Percentiles rank a stretch among this genome's conserved stretches.
These are phyloP conservation scores for Cytospora leucostoma DNA, from an alignment of 2,329 filamentous ascomycete species.

Conservation along the genomic window DNA sequence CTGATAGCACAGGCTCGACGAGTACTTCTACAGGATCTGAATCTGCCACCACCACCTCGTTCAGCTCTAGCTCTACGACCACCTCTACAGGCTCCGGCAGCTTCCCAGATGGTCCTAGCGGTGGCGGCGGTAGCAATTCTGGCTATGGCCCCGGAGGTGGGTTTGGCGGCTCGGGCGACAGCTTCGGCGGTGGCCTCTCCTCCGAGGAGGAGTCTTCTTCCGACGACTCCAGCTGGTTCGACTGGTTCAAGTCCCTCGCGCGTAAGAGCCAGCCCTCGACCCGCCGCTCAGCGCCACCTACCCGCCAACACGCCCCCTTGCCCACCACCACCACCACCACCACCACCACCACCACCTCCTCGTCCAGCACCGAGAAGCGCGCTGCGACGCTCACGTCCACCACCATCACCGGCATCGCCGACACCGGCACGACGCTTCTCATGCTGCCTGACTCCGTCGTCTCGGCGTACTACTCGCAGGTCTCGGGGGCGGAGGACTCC, in stretches of 20 bases:
- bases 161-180: background rate
- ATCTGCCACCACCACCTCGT: background rate
- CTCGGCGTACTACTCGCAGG: constrained; percentile 47
- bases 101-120: background rate
- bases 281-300: background rate
- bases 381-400: constrained; percentile 33
- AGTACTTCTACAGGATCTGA: constrained; percentile 3
- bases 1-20: background rate
- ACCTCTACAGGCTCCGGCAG: background rate
- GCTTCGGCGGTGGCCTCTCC: background rate
- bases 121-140: constrained; percentile 1
- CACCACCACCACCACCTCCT: constrained; percentile 21
- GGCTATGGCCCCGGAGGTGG: background rate
- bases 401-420: constrained; percentile 43
- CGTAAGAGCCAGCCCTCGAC: background rate
- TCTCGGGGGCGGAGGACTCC: constrained; percentile 40
- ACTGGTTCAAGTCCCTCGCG: constrained; percentile 6
- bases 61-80: background rate
- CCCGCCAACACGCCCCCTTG: background rate
- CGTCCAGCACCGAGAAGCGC: constrained; percentile 14
- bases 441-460: constrained; percentile 46
- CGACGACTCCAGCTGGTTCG: background rate
- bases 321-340: background rate
- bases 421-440: constrained; percentile 54
- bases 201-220: background rate